Evolutionary conservation across 495 filamentous ascomycete species (phyloP).

Genomic region (Schizothecium vesticola): DNA sequence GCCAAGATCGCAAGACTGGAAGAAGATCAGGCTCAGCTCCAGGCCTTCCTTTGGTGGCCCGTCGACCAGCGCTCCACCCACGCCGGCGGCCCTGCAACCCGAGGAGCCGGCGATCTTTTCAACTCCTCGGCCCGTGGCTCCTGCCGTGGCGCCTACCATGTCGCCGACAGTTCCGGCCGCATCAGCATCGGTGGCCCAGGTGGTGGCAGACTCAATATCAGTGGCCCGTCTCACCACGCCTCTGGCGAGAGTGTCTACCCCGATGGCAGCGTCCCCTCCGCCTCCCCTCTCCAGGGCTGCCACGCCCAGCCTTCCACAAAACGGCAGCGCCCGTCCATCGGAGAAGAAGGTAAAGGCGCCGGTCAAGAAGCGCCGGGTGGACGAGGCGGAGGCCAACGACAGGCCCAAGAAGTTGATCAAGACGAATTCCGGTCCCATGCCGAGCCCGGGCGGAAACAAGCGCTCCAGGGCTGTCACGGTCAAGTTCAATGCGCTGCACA

Average conservation of each 20-base stretch:
- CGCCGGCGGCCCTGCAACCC: conserved; percentile 11
- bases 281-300: neutral
- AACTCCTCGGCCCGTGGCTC: conserved; percentile 8
- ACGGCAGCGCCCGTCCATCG: neutral
- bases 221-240: conserved; percentile 17
- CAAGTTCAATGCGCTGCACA: conserved; percentile 16
- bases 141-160: conserved; percentile 1
- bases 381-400: conserved; percentile 24
- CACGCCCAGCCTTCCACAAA: conserved; percentile 4
- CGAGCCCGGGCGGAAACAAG: conserved; percentile 14
- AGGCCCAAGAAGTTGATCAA: conserved; percentile 37
- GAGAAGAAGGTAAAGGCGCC: conserved; percentile 23
- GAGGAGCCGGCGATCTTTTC: conserved; percentile 28
- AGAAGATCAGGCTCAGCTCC: conserved; percentile 30
- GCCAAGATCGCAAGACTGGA: conserved; percentile 23
- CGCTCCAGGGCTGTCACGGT: conserved; percentile 22
- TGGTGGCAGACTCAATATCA: conserved; percentile 21
- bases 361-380: conserved; percentile 32
- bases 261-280: conserved; percentile 6
- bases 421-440: conserved; percentile 16
- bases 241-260: neutral
- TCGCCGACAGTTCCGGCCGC: neutral
- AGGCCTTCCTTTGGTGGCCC: conserved; percentile 23
- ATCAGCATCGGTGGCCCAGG: neutral
- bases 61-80: conserved; percentile 13